Evolutionary conservation across 106 monocot species (phyloP).

Genomic region (Acanthochlamys bracteata): DNA sequence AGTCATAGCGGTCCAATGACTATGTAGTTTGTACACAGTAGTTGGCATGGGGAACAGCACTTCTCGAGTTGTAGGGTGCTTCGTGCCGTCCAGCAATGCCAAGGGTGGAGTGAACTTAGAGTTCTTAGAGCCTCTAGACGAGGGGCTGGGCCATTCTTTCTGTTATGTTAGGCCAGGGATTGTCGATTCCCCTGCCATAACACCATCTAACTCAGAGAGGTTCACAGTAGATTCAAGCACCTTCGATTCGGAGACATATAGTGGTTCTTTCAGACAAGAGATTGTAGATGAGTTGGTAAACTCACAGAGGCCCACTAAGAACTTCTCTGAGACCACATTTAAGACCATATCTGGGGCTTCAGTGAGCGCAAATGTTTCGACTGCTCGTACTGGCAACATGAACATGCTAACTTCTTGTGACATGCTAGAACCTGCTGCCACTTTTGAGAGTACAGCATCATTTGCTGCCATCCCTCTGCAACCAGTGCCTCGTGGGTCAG

Average conservation of each 20-base stretch:
- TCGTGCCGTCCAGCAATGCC: constrained; percentile 47
- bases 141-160: constrained; percentile 95
- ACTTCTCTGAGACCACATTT: constrained; percentile 66
- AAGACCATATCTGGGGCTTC: constrained; percentile 94
- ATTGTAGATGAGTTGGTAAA: constrained; percentile 36
- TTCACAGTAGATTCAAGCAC: constrained; percentile 79
- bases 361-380: constrained; percentile 90
- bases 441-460: constrained; percentile 91
- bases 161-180: constrained; percentile 85
- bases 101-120: constrained; percentile 66
- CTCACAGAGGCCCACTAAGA: constrained; percentile 30
- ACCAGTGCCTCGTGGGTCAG: constrained; percentile 88
- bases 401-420: constrained; percentile 31
- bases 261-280: constrained; percentile 80
- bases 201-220: constrained; percentile 90
- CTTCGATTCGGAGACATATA: constrained; percentile 66
- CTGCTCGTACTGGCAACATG: constrained; percentile 59
- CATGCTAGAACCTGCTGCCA: constrained; percentile 76
- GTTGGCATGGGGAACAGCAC: constrained; percentile 70
- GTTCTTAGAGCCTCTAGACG: constrained; percentile 88
- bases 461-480: constrained; percentile 88
- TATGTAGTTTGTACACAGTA: neutral
- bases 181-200: constrained; percentile 71
- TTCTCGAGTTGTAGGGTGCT: constrained; percentile 87
- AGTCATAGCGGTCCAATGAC: neutral